Evolutionary conservation across 352 stramenopile genomes (phyloP).

Genomic region (Globisporangium nunn): DNA sequence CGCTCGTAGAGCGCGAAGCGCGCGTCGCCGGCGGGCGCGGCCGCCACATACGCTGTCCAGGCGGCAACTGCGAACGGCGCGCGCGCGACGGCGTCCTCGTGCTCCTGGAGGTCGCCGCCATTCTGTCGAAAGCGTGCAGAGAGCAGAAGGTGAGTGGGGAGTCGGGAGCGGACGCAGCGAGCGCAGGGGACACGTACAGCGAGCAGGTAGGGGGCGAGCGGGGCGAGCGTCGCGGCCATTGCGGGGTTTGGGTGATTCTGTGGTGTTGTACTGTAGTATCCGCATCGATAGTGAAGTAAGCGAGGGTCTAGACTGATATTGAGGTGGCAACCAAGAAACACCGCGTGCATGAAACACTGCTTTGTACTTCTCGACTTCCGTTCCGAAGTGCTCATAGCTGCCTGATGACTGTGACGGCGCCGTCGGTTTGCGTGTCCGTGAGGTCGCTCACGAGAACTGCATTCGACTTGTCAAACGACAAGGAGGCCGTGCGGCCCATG

Average conservation of each 20-base stretch:
- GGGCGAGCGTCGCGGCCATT: not conserved
- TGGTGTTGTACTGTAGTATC: not conserved
- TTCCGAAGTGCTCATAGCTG: constrained; percentile 2
- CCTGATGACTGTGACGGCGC: constrained; percentile 3
- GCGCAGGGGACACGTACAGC: not conserved
- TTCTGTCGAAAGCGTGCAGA: not conserved
- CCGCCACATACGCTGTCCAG: constrained; percentile 68
- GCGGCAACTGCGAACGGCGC: constrained; percentile 82
- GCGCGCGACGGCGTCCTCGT: constrained; percentile 80
- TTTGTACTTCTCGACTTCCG: not conserved
- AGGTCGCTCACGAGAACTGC: constrained; percentile 14
- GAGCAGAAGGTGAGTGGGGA: not conserved
- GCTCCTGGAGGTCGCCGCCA: constrained; percentile 22
- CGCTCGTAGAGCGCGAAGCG: constrained; percentile 82
- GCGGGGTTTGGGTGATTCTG: not conserved
- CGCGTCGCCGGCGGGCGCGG: constrained; percentile 8
- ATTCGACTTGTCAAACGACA: constrained; percentile 9
- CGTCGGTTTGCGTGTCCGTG: constrained; percentile 1
- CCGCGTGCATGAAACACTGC: no score
- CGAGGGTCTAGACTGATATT: no score
- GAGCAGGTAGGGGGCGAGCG: not conserved
- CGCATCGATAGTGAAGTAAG: not conserved
- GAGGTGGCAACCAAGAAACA: no score
- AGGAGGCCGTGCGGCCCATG: not conserved
- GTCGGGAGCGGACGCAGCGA: not conserved